Evolutionary conservation across 768 basidiomycete genomes (phyloP), one percentile per base, ranked within the genome.

Genomic region (Trametes maxima): DNA sequence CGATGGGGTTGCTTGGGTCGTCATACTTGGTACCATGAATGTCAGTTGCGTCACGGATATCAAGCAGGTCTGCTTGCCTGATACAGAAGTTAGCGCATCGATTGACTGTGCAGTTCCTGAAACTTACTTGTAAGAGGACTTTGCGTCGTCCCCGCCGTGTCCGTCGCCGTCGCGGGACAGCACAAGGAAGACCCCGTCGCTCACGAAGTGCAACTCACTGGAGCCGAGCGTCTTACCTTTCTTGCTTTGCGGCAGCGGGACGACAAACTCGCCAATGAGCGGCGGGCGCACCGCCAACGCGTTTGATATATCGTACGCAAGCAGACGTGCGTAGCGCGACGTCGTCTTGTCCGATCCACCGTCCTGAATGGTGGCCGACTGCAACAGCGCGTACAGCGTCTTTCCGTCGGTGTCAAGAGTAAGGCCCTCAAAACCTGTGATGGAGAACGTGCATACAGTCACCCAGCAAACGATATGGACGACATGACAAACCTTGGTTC

Each of bases 331-430:
- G 70, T 77, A 83, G 7, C 82, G 74, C 0, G 79, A 78, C 10
- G 80, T 83, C 4, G 67, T 70, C 62, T 82, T 79, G 56, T 77
- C 72, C 40, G 67, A 64, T 0, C 83, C 84, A n/a, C 86, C 84
- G 64, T 88, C 87, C 64, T 89, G 87, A 3, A 85, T 79, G 1
- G 82, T 78, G 0, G 85, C 87, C 5, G 81, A 79, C 65, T 90
- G 88, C 1, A 89, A 77, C 66, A 88, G 78, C 0, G 80, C 85
- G 67, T 85, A 89, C 1, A 89, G 76, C 1, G 76, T 81, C 4
- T 73, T 71, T 1, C 82, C 82, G 6, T 74, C 66, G 0, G 79
- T 65, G 59, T 82, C 82, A 3, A 81, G 56, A 0, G 87, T 86
- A 13, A 89, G 74, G 22, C 84, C 82, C 67, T 88, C 85, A 40